Base-by-base conservation (phyloP, 2,329 filamentous ascomycete species). In the Fusarium sublunatum region DNA sequence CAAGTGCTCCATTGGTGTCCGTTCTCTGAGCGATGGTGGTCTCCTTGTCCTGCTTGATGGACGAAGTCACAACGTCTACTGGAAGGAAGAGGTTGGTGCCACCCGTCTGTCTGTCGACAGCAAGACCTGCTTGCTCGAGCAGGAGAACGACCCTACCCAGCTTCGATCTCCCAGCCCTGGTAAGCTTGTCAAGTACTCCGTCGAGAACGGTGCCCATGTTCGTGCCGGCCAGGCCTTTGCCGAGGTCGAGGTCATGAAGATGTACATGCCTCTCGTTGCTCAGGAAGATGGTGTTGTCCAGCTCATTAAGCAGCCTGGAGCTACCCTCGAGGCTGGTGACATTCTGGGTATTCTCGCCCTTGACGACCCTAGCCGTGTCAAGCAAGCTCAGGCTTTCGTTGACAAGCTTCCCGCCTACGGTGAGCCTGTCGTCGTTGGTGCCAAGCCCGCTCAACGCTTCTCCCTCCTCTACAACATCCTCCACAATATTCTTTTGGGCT, bases 211-310 rank as follows among this genome's bases (percentile, higher is more conserved):
- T 60, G 86, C 93, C 69, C 95, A 99, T 76, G 88, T 99, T 78
- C 90, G 88, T 77, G 92, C 96, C 70, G 94, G 94, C 54, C 91
- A 98, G 78, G 84, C 94, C 31, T 99, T 93, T 74, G 95, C 95
- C 53, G 95, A 99, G 78, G 94, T 99, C 36, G 95, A 99, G 80
- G 95, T 99, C 79, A 99, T 99, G 95, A 99, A 99, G 86, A 99
- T 99, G 95, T 98, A 98, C 86, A 99, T 99, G 95, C 95, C 95
- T 73, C 85, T 99, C 52, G 86, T 99, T 61, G 91, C 95, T 3
- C 90, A 93, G 75, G 95, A 99, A 77, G 95, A 97, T 71, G 95
- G 95, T 82, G 86, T 96, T 51, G 94, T 99, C 53, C 95, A 97
- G 81, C 87, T 99, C 72, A 97, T 99, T 84, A 99, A 99, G 87